phyloP scores from a whole-genome alignment of 257 asterid genomes.

The Solanum arcanum region DNA sequence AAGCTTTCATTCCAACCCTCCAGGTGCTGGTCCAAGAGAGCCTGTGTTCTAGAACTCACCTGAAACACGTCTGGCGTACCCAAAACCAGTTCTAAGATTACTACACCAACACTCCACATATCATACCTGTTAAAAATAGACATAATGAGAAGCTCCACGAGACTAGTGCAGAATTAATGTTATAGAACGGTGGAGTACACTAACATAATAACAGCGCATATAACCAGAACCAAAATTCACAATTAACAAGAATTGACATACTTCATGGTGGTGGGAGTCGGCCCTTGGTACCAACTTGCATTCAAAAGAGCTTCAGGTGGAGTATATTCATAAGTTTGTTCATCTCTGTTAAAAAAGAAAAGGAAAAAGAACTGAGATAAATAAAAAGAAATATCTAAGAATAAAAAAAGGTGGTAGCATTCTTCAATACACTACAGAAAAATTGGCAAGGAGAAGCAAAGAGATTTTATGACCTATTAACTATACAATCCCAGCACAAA shows the following conservation, averaged over 20 bases:
- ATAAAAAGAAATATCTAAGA: background rate
- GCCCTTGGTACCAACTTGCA: constrained; percentile 74
- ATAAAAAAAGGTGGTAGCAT: no score
- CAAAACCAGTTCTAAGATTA: constrained; percentile 78
- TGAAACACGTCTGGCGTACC: constrained; percentile 96
- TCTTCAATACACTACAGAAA: background rate
- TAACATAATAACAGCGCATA: background rate
- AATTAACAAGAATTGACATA: constrained; percentile 22
- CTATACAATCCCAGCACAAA: background rate
- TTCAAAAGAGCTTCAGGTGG: constrained; percentile 95
- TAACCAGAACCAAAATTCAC: background rate
- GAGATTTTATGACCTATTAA: background rate
- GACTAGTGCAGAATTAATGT: background rate
- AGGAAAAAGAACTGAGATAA: background rate
- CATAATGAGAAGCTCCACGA: background rate
- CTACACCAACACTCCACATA: constrained; percentile 97
- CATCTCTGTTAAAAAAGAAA: constrained; percentile 38
- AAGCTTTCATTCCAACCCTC: constrained; percentile 86
- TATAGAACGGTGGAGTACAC: background rate
- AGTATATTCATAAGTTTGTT: constrained; percentile 84
- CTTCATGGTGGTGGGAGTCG: constrained; percentile 56
- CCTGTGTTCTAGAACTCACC: constrained; percentile 68
- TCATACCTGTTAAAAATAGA: constrained; percentile 62
- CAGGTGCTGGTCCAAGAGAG: constrained; percentile 83
- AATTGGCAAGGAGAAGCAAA: background rate